Conservation (phyloP, 257 asterid species). For the Catharanthus roseus region DNA sequence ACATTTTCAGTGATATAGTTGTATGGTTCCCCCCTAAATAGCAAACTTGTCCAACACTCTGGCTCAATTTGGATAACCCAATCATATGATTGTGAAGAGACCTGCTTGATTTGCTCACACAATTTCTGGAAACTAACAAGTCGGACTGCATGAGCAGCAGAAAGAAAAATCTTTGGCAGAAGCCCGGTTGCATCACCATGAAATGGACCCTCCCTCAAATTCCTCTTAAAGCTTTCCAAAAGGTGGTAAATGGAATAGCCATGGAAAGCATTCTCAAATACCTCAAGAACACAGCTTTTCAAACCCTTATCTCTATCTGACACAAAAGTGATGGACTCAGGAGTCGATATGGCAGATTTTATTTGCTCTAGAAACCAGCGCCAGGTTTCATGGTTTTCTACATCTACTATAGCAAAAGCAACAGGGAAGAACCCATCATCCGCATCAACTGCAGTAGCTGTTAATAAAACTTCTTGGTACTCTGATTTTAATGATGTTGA, state of each 20-base stretch:
- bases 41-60: slow-evolving; percentile 60
- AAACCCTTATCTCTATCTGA: slow-evolving; percentile 76
- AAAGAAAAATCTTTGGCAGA: slow-evolving; percentile 59
- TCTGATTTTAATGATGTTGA: slow-evolving; percentile 63
- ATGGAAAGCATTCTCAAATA: slow-evolving; percentile 55
- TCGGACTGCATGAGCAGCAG: slow-evolving; percentile 72
- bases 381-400: slow-evolving; percentile 67
- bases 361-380: slow-evolving; percentile 77
- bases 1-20: slow-evolving; percentile 54
- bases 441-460: slow-evolving; percentile 78
- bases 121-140: slow-evolving; percentile 41
- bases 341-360: slow-evolving; percentile 51
- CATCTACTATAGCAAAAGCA: slow-evolving; percentile 71
- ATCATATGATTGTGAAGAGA: slow-evolving; percentile 57
- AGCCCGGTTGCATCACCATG: slow-evolving; percentile 72
- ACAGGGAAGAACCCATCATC: slow-evolving; percentile 80
- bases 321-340: slow-evolving; percentile 58
- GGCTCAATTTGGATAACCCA: slow-evolving; percentile 66
- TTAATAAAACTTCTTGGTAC: slow-evolving; percentile 60
- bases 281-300: slow-evolving; percentile 37
- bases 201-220: slow-evolving; percentile 74
- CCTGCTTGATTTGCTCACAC: slow-evolving; percentile 65
- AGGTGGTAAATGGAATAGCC: slow-evolving; percentile 86
- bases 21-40: slow-evolving; percentile 60
- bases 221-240: slow-evolving; percentile 70